Evolutionary conservation across 257 asterid genomes (phyloP).

Genomic region (Euphrasia confusa): DNA sequence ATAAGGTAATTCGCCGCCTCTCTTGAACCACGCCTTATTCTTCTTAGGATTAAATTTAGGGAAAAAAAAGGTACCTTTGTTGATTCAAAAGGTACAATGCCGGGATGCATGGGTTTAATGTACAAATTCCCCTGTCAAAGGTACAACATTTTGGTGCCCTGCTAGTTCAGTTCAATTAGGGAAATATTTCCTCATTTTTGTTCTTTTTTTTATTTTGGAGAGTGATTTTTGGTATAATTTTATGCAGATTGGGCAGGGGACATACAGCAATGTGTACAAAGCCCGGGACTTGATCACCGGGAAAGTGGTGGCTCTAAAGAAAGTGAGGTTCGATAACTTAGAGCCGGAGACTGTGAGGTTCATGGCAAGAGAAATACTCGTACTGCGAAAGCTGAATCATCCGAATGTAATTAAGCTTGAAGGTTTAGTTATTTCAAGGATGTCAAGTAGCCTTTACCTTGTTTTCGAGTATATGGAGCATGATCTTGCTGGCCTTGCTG

Average conservation of each 20-base stretch:
- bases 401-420: conserved; percentile 58
- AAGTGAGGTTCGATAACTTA: conserved; percentile 80
- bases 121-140: conserved; percentile 4
- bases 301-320: conserved; percentile 83
- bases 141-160: conserved; percentile 23
- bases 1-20: conserved; percentile 45
- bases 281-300: conserved; percentile 88
- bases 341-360: conserved; percentile 88
- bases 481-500: conserved; percentile 56
- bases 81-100: conserved; percentile 29
- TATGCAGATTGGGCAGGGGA: conserved; percentile 92
- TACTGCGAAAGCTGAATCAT: conserved; percentile 42
- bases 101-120: conserved; percentile 14
- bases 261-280: conserved; percentile 94
- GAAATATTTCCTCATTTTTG: neutral
- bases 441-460: conserved; percentile 55
- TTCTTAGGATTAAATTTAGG: neutral
- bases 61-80: conserved; percentile 22
- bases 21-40: neutral
- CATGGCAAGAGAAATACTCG: conserved; percentile 75
- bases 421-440: conserved; percentile 50
- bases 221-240: neutral
- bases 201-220: neutral
- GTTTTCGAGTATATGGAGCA: conserved; percentile 60
- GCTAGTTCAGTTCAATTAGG: conserved; percentile 1